Evolutionary conservation across 1,284 basidiomycete genomes (phyloP).

Genomic region (Heterobasidion occidentale): DNA sequence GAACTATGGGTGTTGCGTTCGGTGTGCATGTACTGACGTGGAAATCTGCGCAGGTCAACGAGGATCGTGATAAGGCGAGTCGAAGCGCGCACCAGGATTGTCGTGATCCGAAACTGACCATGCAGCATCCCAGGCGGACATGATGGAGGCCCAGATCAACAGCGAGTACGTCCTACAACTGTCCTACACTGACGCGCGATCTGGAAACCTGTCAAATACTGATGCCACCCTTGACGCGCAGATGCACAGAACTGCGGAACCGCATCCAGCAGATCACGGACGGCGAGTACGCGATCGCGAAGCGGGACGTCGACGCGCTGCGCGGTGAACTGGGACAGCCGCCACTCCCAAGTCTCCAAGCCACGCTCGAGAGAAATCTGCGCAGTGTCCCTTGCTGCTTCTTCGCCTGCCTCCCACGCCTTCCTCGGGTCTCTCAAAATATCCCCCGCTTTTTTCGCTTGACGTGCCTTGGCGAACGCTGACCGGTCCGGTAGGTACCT

Average conservation of each 20-base stretch:
- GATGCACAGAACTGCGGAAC: slow-evolving; percentile 20
- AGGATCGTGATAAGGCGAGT: slow-evolving; percentile 66
- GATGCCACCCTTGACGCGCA: neutral
- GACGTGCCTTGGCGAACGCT: too few species aligned
- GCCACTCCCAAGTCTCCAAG: slow-evolving; percentile 60
- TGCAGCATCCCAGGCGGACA: slow-evolving; percentile 34
- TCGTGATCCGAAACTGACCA: neutral
- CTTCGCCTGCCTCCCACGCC: neutral
- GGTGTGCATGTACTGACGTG: too few species aligned
- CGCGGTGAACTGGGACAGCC: slow-evolving; percentile 67
- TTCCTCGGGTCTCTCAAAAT: neutral
- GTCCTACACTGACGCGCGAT: slow-evolving; percentile 11
- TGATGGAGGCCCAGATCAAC: slow-evolving; percentile 41
- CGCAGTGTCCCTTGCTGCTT: slow-evolving; percentile 41
- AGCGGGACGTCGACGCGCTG: slow-evolving; percentile 65
- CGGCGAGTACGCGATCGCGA: slow-evolving; percentile 65
- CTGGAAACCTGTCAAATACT: neutral
- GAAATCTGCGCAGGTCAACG: slow-evolving; percentile 47
- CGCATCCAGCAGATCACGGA: slow-evolving; percentile 63
- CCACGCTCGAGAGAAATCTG: slow-evolving; percentile 67
- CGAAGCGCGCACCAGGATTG: neutral
- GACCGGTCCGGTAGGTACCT: slow-evolving; percentile 22
- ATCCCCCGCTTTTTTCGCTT: too few species aligned
- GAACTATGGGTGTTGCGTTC: too few species aligned
- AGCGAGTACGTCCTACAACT: slow-evolving; percentile 44